These are phyloP conservation scores for Periglandula ipomoeae DNA, from an alignment of 2,329 filamentous ascomycete species.

Conservation along the genomic window DNA sequence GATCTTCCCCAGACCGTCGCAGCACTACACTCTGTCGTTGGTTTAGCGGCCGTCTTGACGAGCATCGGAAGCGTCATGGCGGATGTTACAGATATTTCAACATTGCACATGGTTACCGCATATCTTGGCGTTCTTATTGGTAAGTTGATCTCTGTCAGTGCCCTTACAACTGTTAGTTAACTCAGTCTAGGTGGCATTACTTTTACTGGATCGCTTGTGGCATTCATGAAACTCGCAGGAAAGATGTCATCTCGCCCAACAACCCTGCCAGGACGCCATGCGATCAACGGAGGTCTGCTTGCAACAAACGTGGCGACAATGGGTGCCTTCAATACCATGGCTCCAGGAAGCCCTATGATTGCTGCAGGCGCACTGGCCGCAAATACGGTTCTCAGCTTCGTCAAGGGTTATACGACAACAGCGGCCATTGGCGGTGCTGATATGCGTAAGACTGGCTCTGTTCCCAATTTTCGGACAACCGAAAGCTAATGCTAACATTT, in stretches of 20 bases:
- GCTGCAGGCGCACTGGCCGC: conserved; percentile 70
- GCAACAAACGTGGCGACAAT: conserved; percentile 73
- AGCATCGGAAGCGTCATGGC: conserved; percentile 81
- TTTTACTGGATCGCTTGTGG: conserved; percentile 84
- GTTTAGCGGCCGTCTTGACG: conserved; percentile 78
- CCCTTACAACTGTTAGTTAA: neutral
- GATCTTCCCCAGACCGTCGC: conserved; percentile 85
- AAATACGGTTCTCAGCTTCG: conserved; percentile 69
- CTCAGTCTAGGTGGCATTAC: conserved; percentile 57
- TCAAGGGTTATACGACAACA: conserved; percentile 82
- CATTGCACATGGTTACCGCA: conserved; percentile 74
- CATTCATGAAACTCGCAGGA: conserved; percentile 78
- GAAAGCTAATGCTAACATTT: conserved; percentile 7
- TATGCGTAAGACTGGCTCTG: conserved; percentile 49
- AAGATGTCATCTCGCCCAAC: conserved; percentile 72
- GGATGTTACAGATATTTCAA: conserved; percentile 60
- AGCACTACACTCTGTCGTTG: conserved; percentile 82
- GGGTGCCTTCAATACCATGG: conserved; percentile 74
- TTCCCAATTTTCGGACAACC: neutral
- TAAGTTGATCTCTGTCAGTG: conserved; percentile 11
- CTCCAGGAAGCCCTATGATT: conserved; percentile 67
- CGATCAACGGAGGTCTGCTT: conserved; percentile 66
- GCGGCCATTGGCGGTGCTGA: conserved; percentile 87
- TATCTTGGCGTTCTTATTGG: conserved; percentile 82
- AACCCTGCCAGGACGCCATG: conserved; percentile 62